Evolutionary conservation across 2,329 filamentous ascomycete species (phyloP), one percentile per base, ranked within the genome.

Genomic region (Aspergillus felis): DNA sequence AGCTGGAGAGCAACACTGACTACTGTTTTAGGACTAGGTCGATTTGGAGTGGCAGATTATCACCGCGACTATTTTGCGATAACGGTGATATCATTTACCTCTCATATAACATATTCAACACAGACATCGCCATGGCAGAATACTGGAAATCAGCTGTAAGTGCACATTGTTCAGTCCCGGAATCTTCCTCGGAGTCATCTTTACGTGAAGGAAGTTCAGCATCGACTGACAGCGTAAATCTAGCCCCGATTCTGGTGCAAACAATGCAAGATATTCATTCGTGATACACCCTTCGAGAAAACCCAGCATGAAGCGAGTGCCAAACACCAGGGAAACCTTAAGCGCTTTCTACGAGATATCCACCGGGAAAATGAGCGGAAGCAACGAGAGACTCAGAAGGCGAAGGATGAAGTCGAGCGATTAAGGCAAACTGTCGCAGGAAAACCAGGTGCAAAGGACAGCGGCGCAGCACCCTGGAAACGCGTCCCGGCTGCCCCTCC

Each of bases 181-280:
- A 44, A 9, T 29, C 28, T 20, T 9, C 4, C 4, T 4, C 41
- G 8, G 3, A 3, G 3, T 20, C 3, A 44, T 20, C 10, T 24
- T 46, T 9, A 22, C 8, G 4, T 22, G 42, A 22, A 4, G n/a
- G 10, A 24, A 27, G 9, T 17, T 32, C 29, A n/a, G 50, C 12
- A 10, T 41, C 29, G 10, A 12, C 27, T 24, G 54, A 44, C 67
- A 57, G 75, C 51, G 22, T n/a, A 20, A 12, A 10, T 47, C 51
- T 56, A 87, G 74, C 92, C 92, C 5, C 93, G 89, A 72, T 96
- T 96, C 79, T 97, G 92, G 92, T 99, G 94, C 84, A 97, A 97
- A 76, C 91, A 96, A 80, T 99, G 94, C 84, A 85, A 86, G 71
- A 85, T 84, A 71, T 97, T 87, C 76, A 90, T 99, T 51, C 90